Percentiles rank a stretch among this genome's conserved stretches.
These are phyloP conservation scores for Aureobasidium lini DNA, from an alignment of 2,329 filamentous ascomycete genomes.

Conservation along the genomic window DNA sequence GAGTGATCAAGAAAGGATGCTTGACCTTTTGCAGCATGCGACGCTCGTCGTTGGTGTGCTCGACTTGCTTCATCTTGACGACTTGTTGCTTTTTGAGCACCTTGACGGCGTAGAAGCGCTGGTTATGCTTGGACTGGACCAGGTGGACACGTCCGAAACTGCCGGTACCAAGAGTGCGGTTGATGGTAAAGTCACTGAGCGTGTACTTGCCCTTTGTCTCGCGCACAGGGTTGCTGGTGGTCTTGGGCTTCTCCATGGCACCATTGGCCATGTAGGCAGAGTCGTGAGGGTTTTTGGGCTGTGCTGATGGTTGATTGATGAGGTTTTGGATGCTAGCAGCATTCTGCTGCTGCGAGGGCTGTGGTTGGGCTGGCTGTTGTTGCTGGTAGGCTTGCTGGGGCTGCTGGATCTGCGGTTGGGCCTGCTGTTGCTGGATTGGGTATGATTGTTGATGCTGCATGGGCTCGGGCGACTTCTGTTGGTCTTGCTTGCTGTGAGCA, in stretches of 20 bases:
- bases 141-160: slow-evolving; percentile 95
- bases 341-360: slow-evolving; percentile 48
- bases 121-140: slow-evolving; percentile 96
- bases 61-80: slow-evolving; percentile 99
- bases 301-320: slow-evolving; percentile 57
- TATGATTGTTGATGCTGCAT: slow-evolving; percentile 29
- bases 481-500: neutral
- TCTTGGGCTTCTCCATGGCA: slow-evolving; percentile 30
- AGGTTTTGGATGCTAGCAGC: slow-evolving; percentile 76
- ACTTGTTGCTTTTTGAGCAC: slow-evolving; percentile 98
- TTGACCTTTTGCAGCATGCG: slow-evolving; percentile 95
- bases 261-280: slow-evolving; percentile 28
- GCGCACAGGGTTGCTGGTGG: slow-evolving; percentile 38
- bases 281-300: slow-evolving; percentile 33
- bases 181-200: slow-evolving; percentile 78
- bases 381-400: slow-evolving; percentile 19
- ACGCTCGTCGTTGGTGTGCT: slow-evolving; percentile 97
- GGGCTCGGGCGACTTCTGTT: slow-evolving; percentile 30
- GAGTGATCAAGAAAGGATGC: slow-evolving; percentile 92
- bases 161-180: slow-evolving; percentile 88
- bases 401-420: slow-evolving; percentile 15
- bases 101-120: slow-evolving; percentile 96
- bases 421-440: slow-evolving; percentile 14
- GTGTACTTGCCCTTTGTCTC: slow-evolving; percentile 97
- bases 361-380: slow-evolving; percentile 16